Evolutionary conservation across 352 stramenopile genomes (phyloP).

Genomic region (Phytophthora brassicae): DNA sequence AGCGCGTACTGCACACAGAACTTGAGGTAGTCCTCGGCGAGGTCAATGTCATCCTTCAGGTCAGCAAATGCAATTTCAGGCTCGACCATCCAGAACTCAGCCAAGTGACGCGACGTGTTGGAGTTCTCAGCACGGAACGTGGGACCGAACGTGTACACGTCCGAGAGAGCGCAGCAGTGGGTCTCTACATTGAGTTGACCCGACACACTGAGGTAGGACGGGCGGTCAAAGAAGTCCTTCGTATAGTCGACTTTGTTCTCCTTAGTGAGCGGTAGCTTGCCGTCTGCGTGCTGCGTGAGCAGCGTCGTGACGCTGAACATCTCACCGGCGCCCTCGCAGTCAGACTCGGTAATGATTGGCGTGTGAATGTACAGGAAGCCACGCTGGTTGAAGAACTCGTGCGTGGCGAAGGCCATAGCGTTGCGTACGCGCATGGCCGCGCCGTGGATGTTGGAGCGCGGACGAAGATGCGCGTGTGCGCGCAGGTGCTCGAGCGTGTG

Average conservation of each 20-base stretch:
- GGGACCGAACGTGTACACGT: conserved; percentile 98
- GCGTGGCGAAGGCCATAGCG: conserved; percentile 92
- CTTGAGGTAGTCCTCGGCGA: conserved; percentile 97
- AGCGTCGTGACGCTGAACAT: conserved; percentile 95
- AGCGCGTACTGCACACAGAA: conserved; percentile 94
- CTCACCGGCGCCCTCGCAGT: conserved; percentile 98
- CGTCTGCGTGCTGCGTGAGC: conserved; percentile 78
- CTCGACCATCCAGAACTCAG: conserved; percentile 99
- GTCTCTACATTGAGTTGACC: conserved; percentile 97
- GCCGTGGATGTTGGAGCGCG: conserved; percentile 90
- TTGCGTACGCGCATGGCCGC: conserved; percentile 93
- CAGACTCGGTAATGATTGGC: conserved; percentile 94
- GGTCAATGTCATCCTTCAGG: conserved; percentile 92
- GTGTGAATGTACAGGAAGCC: conserved; percentile 96
- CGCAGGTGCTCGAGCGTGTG: conserved; percentile 94
- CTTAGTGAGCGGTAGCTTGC: conserved; percentile 59
- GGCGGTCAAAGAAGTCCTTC: conserved; percentile 91
- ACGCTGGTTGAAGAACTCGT: conserved; percentile 93
- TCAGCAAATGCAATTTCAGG: conserved; percentile 91
- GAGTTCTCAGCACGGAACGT: conserved; percentile 99
- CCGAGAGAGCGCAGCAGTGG: conserved; percentile 86
- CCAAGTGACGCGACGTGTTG: conserved; percentile 97
- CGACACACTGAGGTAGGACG: conserved; percentile 93
- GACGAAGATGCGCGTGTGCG: conserved; percentile 91
- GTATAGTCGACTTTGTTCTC: conserved; percentile 87